These are phyloP conservation scores for Linum usitatissimum DNA, from an alignment of 345 rosid genomes.

Conservation along the genomic window DNA sequence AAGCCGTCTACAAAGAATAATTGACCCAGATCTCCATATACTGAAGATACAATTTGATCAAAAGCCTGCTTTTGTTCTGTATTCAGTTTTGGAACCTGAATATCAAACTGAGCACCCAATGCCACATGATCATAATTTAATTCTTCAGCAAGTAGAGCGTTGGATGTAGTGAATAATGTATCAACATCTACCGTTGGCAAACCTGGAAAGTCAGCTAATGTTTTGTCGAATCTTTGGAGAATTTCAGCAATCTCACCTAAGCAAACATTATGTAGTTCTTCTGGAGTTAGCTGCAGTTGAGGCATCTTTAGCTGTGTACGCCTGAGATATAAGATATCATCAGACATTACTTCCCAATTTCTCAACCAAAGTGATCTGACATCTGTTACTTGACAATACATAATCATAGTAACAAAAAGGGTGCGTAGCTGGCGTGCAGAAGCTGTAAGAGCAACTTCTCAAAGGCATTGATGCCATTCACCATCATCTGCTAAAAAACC, in stretches of 20 bases:
- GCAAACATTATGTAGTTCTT: neutral
- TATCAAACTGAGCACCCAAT: neutral
- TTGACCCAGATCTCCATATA: neutral
- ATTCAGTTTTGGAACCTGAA: neutral
- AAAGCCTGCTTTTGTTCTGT: neutral
- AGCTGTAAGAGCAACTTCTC: neutral
- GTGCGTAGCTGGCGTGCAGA: neutral
- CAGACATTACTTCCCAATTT: neutral
- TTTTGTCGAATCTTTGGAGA: neutral
- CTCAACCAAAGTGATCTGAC: neutral
- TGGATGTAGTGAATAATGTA: neutral
- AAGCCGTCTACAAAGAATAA: neutral
- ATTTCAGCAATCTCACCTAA: neutral
- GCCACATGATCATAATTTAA: neutral
- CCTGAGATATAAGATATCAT: neutral
- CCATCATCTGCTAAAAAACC: conserved; percentile 12
- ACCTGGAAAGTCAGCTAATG: neutral
- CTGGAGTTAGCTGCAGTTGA: neutral
- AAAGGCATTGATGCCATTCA: conserved; percentile 4
- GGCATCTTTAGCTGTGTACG: neutral
- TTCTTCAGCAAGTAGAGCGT: neutral
- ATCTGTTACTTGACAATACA: neutral
- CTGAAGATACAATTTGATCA: neutral
- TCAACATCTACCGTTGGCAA: neutral
- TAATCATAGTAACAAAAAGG: conserved; percentile 1